These are phyloP conservation scores for Stagonosporopsis tanaceti DNA, from an alignment of 2,329 filamentous ascomycete genomes.

Conservation along the genomic window DNA sequence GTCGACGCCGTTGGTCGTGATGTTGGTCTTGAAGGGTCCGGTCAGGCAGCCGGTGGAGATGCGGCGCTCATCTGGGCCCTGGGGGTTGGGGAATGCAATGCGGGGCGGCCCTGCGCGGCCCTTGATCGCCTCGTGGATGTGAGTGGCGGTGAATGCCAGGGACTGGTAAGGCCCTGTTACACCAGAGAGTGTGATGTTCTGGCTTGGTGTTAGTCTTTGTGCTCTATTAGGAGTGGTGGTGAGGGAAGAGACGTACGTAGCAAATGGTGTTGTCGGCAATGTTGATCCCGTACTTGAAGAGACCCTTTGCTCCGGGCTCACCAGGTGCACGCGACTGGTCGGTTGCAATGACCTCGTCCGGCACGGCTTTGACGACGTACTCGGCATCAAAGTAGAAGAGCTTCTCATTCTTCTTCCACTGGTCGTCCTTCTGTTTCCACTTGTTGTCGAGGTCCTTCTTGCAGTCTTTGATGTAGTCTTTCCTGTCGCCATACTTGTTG, in stretches of 20 bases:
- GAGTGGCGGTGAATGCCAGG: constrained; percentile 61
- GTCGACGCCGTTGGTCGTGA: constrained; percentile 50
- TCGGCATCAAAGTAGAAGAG: constrained; percentile 58
- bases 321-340: constrained; percentile 51
- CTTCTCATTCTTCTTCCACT: constrained; percentile 36
- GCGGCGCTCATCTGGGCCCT: constrained; percentile 48
- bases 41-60: constrained; percentile 38
- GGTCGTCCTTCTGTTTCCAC: constrained; percentile 29
- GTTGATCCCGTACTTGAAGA: constrained; percentile 64
- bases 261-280: constrained; percentile 54
- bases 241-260: constrained; percentile 37
- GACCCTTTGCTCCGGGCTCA: constrained; percentile 55
- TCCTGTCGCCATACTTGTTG: constrained; percentile 8
- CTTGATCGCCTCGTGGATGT: constrained; percentile 61
- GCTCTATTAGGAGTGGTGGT: too few species aligned
- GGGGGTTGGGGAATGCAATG: constrained; percentile 48
- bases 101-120: constrained; percentile 61
- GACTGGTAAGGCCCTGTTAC: constrained; percentile 62
- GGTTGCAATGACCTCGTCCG: constrained; percentile 59
- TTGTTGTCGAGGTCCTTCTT: constrained; percentile 34
- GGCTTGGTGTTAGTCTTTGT: constrained; percentile 4
- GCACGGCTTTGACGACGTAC: constrained; percentile 58
- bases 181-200: constrained; percentile 60
- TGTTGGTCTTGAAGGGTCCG: constrained; percentile 38
- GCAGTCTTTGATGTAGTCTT: constrained; percentile 27